Conservation (phyloP, 1,284 basidiomycete species). For the Apiotrichum veenhuisii region DNA sequence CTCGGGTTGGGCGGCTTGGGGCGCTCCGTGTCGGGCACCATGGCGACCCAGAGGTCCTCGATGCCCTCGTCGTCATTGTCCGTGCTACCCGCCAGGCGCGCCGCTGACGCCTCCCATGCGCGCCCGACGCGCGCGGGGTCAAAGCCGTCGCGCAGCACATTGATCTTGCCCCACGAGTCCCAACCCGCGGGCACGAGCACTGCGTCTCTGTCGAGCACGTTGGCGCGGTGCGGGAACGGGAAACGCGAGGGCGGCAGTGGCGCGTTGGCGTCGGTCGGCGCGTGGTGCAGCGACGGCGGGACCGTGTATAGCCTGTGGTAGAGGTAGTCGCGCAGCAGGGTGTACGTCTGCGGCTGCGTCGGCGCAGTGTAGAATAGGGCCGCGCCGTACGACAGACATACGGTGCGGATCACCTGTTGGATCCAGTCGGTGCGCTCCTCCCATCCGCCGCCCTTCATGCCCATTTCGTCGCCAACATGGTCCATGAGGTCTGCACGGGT, state of each 20-base stretch:
- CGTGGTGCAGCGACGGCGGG: slow-evolving; percentile 26
- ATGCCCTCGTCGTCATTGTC: slow-evolving; percentile 42
- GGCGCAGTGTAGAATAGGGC: slow-evolving; percentile 86
- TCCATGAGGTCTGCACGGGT: slow-evolving; percentile 88
- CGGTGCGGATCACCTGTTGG: slow-evolving; percentile 87
- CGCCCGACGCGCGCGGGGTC: slow-evolving; percentile 75
- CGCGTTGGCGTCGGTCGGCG: slow-evolving; percentile 3
- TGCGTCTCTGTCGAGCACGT: slow-evolving; percentile 85
- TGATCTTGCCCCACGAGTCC: slow-evolving; percentile 97
- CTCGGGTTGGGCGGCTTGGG: slow-evolving; percentile 11
- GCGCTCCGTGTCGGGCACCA: slow-evolving; percentile 45
- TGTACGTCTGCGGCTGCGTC: slow-evolving; percentile 67
- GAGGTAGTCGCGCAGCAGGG: slow-evolving; percentile 76
- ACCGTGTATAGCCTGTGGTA: slow-evolving; percentile 76
- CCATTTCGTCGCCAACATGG: slow-evolving; percentile 61
- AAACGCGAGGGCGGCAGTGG: slow-evolving; percentile 63
- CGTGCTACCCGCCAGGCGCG: slow-evolving; percentile 29
- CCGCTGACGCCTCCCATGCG: slow-evolving; percentile 65
- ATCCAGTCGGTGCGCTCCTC: slow-evolving; percentile 94
- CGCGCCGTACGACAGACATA: slow-evolving; percentile 91
- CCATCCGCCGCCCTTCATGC: slow-evolving; percentile 68
- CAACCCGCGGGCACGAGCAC: slow-evolving; percentile 91
- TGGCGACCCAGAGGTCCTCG: slow-evolving; percentile 45
- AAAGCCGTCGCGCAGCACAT: slow-evolving; percentile 84
- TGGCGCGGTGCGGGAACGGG: slow-evolving; percentile 79